Conservation (phyloP, 106 monocot genomes). For the Dendrobium chrysotoxum region DNA sequence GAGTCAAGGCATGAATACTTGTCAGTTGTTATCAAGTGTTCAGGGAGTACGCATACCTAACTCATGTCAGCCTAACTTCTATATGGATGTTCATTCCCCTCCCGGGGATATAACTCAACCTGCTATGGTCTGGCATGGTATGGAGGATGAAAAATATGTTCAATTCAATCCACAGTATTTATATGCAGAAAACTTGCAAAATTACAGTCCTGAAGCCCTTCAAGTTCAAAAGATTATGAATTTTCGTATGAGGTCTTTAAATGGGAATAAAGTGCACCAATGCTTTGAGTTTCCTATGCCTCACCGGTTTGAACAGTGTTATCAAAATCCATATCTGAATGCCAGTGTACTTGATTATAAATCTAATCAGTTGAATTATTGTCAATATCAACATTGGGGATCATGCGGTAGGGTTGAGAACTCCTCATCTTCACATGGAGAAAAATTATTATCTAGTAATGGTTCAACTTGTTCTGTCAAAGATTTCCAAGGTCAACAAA, state of each 20-base stretch:
- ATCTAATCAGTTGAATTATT: conserved; percentile 3
- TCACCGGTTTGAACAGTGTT: neutral
- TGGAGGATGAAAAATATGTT: conserved; percentile 12
- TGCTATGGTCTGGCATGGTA: neutral
- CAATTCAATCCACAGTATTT: conserved; percentile 9
- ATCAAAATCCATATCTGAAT: conserved; percentile 12
- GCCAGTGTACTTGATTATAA: neutral
- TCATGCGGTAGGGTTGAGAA: conserved; percentile 6
- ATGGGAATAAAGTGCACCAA: conserved; percentile 7
- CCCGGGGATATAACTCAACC: conserved; percentile 12
- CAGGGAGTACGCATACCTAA: neutral
- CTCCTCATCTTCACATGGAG: neutral
- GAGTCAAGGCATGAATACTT: neutral
- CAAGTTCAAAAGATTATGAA: conserved; percentile 10
- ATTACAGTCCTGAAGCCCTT: neutral
- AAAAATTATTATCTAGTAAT: neutral
- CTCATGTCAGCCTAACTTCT: neutral
- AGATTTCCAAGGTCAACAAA: conserved; percentile 6
- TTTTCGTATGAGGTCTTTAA: conserved; percentile 1
- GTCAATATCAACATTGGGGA: neutral
- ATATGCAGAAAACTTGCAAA: conserved; percentile 7
- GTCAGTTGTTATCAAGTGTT: conserved; percentile 9
- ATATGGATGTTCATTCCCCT: too few species aligned
- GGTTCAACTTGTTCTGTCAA: neutral
- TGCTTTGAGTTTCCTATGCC: neutral